Evolutionary conservation across 75 land plant genomes (phyloP).

Genomic region (Isoetes taiwanensis): DNA sequence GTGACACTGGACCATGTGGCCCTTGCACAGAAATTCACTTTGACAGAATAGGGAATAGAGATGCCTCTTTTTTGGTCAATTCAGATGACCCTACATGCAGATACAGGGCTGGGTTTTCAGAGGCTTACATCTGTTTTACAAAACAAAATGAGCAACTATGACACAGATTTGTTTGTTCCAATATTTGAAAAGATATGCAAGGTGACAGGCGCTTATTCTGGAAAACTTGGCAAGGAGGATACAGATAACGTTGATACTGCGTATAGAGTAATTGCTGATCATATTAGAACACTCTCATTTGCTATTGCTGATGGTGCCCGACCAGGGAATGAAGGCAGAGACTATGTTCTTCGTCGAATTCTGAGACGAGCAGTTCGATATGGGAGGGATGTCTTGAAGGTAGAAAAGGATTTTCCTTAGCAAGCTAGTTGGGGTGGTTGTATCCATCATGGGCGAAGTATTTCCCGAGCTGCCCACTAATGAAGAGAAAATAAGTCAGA

Average conservation of each 20-base stretch:
- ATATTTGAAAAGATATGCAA: conserved; percentile 74
- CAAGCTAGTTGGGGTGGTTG: conserved; percentile 70
- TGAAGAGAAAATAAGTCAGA: conserved; percentile 45
- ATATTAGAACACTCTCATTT: conserved; percentile 89
- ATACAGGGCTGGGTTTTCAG: conserved; percentile 98
- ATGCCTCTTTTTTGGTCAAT: conserved; percentile 77
- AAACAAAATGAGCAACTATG: conserved; percentile 92
- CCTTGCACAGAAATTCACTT: conserved; percentile 96
- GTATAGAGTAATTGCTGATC: conserved; percentile 92
- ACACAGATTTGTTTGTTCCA: conserved; percentile 79
- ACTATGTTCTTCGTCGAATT: conserved; percentile 83
- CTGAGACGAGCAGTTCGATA: conserved; percentile 87
- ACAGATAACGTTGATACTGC: conserved; percentile 81
- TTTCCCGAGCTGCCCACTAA: conserved; percentile 74
- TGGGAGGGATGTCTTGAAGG: conserved; percentile 86
- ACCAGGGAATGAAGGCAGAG: conserved; percentile 95
- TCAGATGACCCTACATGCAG: conserved; percentile 96
- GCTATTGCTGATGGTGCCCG: conserved; percentile 99
- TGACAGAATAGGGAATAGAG: conserved; percentile 74
- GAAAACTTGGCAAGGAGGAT: conserved; percentile 79
- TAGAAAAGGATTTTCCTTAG: conserved; percentile 51
- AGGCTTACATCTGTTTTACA: conserved; percentile 82
- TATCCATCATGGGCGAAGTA: conserved; percentile 59
- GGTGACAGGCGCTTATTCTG: conserved; percentile 86
- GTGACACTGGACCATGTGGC: conserved; percentile 98